Percentiles rank a stretch among this genome's conserved stretches.
Conservation (phyloP, 2,329 filamentous ascomycete genomes). For the Colletotrichum aenigma region DNA sequence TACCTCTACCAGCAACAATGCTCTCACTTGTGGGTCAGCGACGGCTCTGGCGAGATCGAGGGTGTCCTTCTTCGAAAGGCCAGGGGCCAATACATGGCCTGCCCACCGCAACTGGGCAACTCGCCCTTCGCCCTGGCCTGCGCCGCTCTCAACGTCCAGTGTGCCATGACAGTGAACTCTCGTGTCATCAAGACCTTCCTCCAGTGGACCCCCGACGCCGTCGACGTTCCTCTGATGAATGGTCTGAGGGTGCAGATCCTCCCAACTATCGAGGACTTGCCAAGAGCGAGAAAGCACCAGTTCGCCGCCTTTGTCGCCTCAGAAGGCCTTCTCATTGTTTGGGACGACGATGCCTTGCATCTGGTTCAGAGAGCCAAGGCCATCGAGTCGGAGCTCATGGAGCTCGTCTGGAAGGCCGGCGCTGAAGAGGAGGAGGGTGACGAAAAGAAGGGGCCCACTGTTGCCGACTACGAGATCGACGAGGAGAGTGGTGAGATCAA, state of each 20-base stretch:
- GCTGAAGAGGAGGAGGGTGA: constrained; percentile 55
- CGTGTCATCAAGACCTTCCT: constrained; percentile 80
- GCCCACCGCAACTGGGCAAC: constrained; percentile 66
- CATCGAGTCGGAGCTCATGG: constrained; percentile 79
- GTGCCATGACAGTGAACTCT: constrained; percentile 82
- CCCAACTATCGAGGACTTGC: constrained; percentile 72
- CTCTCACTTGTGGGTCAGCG: constrained; percentile 74
- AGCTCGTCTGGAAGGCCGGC: constrained; percentile 73
- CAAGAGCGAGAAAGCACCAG: constrained; percentile 76
- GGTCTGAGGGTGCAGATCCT: constrained; percentile 79
- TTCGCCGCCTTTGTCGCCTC: constrained; percentile 80
- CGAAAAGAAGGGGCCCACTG: constrained; percentile 52
- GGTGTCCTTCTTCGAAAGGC: constrained; percentile 75
- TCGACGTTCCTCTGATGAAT: constrained; percentile 78
- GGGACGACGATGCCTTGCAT: constrained; percentile 80
- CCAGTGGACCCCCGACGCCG: constrained; percentile 72
- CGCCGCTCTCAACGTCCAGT: constrained; percentile 75
- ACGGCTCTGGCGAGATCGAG: constrained; percentile 70
- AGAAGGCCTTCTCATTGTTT: constrained; percentile 75
- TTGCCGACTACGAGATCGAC: constrained; percentile 64
- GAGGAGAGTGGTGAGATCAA: constrained; percentile 73
- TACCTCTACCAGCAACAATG: constrained; percentile 84
- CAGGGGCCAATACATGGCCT: constrained; percentile 73
- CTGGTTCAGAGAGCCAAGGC: constrained; percentile 71
- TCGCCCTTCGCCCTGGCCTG: constrained; percentile 70